Base-by-base conservation (phyloP, 2,329 filamentous ascomycete species). In the Dactylellina leptospora region DNA sequence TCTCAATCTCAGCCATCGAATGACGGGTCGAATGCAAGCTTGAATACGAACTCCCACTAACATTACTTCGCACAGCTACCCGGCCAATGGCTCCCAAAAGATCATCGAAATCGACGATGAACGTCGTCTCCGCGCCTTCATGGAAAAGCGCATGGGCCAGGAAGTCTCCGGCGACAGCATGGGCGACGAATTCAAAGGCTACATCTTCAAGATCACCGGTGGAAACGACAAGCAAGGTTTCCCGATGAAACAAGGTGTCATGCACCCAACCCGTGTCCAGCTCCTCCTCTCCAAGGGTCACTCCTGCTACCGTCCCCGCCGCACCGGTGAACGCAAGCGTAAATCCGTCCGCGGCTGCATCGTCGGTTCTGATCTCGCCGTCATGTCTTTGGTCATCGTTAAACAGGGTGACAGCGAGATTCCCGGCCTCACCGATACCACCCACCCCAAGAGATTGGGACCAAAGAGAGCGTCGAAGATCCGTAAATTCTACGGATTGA, bases 221-320 rank as follows among this genome's bases (percentile, higher is more conserved):
- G 95, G 96, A 82, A 99, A 99, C 90, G 95, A 99, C 91, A 99
- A 99, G 92, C 96, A 99, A 88, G 95, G 95, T 86, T 99, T 99
- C 89, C 95, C 95, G 79, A 99, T 99, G 95, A 99, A 99, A 92
- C 96, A 99, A 90, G 95, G 95, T 87, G 91, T 96, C 83, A 93
- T 99, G 88, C 91, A 96, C 84, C 93, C 95, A 80, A 95, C 91
- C 83, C 95, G 95, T 95, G 95, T 97, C 85, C 90, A 91, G 79
- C 92, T 99, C 78, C 90, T 99, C 80, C 92, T 99, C 81, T 82
- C 90, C 82, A 92, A 96, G 66, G 69, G 95, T 83, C 95, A 97
- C 91, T 95, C 92, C 79, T 99, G 95, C 91, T 99, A 97, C 90
- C 93, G 95, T 82, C 88, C 93, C 82, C 93, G 95, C 85, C 93